Evolutionary conservation across 108 stramenopile species (phyloP), one percentile per base, ranked within the genome.

Genomic region (Pseudonitzschia pungens): DNA sequence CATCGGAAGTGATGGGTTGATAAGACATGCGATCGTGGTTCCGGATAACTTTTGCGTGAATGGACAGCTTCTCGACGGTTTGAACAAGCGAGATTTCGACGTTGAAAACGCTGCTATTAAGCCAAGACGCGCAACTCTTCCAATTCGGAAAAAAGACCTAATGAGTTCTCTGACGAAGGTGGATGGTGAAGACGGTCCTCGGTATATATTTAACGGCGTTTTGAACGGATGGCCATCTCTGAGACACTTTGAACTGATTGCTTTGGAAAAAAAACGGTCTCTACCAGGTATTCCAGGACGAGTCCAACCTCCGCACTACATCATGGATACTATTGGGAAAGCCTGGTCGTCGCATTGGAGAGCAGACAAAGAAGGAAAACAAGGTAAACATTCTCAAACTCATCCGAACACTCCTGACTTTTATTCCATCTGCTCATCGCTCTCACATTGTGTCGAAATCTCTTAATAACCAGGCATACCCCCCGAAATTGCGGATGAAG

Each of bases 161-260:
- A 81, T 84, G 52, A 44, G 63, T 14, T 84, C 85, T 4, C 60
- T 89, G 31, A 82, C 82, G 8, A 81, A 81, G 64, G 82, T 83
- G 0, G 73, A 75, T 33, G 69, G 79, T 10, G 60, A 62, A 12
- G 67, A 68, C 9, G 82, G 80, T 8, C 75, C 82, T n/a, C 74
- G 87, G 5, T 86, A 75, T 73, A 81, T 90, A 27, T 87, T 87
- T 69, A 70, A 75, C 42, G 87, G 86, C 11, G 74, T 82, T 10
- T 59, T 90, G 51, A 87, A 87, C 71, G 89, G 87, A 11, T 90
- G 89, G 89, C 86, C 89, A 1, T 81, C 78, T 14, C 66, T 90
- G 45, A 44, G 55, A 16, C 65, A 72, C 42, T 83, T 90, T 52
- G 83, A 87, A 58, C 53, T 87, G 7, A 43, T 86, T 44, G 71